Conservation (phyloP, 345 rosid genomes). For the Pugionium cornutum region DNA sequence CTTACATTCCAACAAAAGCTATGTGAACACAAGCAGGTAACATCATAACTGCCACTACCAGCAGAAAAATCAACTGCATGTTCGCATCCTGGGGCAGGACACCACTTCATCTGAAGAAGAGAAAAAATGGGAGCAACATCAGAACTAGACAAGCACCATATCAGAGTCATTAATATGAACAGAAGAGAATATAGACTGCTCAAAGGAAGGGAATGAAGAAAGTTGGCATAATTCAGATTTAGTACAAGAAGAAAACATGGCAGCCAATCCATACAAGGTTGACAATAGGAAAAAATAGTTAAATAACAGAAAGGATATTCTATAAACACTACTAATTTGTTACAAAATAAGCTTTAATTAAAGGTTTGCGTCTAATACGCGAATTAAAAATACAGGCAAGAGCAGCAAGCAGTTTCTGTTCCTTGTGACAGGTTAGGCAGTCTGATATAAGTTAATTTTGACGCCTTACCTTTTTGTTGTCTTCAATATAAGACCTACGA, state of each 20-base stretch:
- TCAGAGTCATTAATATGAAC: background rate
- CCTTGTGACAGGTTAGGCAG: background rate
- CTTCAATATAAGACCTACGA: constrained; percentile 21
- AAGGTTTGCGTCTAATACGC: no score
- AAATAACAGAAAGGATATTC: no score
- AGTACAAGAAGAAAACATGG: no score
- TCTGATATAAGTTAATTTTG: constrained; percentile 1
- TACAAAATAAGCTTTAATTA: no score
- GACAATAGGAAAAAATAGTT: no score
- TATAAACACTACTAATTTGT: no score
- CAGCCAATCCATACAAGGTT: no score
- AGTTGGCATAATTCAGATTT: no score
- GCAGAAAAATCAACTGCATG: constrained; percentile 1
- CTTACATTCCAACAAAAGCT: constrained; percentile 47
- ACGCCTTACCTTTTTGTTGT: constrained; percentile 44
- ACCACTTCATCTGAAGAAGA: constrained; percentile 36
- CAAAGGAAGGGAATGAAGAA: background rate
- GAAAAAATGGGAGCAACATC: background rate
- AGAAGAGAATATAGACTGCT: background rate
- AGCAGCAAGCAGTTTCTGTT: no score
- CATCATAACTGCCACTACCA: background rate
- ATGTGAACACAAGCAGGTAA: constrained; percentile 37
- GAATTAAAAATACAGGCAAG: no score
- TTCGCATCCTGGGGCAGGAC: constrained; percentile 26
- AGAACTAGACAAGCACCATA: constrained; percentile 1